Base-by-base conservation (phyloP, 1,284 basidiomycete species). In the Heliocybe sulcata region DNA sequence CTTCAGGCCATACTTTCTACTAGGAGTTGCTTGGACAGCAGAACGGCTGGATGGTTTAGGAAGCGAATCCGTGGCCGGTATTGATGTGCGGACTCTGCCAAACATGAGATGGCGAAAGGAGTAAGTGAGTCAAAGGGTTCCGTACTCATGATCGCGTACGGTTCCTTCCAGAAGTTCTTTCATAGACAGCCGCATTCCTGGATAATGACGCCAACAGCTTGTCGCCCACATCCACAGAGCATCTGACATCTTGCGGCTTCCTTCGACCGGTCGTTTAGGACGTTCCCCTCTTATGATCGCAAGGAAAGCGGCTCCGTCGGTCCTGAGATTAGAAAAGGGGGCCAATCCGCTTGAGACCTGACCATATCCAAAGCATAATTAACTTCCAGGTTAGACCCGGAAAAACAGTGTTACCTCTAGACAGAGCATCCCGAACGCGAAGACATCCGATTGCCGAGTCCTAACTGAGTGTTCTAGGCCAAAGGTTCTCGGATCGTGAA, bases 401-500 rank as follows among this genome's bases (percentile, higher is more conserved):
- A 16, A 8, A 42, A 42, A 42, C 8, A 16, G 16, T 16, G 19
- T 42, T 42, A 49, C 47, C 47, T 49, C 47, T n/a, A 49, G 6
- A n/a, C 47, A 49, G 22, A 49, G 47, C 22, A 25, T 26, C 12
- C 23, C 47, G 20, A 49, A 49, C 4, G 47, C 47, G 27, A 26
- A 49, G 8, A 49, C 8, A 29, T 49, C 47, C 12, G 23, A 26
- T 11, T 25, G 23, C 10, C 47, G 27, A 49, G 47, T 23, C 25
- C 47, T 49, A 12, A 25, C 23, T 16, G 47, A 12, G 25, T 29
- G 23, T 25, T 62, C 58, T 45, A 64, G 52, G 20, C 59, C 63
- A 50, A 65, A 65, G n/a, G 56, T 54, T 47, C 61, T 56, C 2
- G 64, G 64, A 54, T 62, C 56, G 16, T 59, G 58, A 3, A 66